Evolutionary conservation across 2,329 filamentous ascomycete species (phyloP).

Genomic region (Aureobasidium melanogenum): DNA sequence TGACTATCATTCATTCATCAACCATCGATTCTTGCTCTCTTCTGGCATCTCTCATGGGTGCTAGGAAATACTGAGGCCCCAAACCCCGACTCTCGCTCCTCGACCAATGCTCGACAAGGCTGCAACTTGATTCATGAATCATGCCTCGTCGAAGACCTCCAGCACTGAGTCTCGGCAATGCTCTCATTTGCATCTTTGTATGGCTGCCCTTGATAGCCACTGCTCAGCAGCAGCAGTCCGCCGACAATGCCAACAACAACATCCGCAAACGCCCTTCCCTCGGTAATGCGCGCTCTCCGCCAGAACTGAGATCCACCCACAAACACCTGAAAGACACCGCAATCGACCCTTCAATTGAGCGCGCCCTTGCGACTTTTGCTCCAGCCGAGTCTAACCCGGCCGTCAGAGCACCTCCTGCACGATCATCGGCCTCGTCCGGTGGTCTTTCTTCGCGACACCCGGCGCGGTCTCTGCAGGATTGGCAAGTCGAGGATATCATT

Average conservation of each 20-base stretch:
- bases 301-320: slow-evolving; percentile 15
- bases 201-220: slow-evolving; percentile 23
- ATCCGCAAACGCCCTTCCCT: slow-evolving; percentile 12
- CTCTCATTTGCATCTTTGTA: slow-evolving; percentile 22
- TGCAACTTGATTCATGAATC: slow-evolving; percentile 17
- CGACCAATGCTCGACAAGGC: neutral
- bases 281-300: slow-evolving; percentile 19
- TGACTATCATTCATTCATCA: neutral
- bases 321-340: slow-evolving; percentile 21
- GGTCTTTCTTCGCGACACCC: slow-evolving; percentile 65
- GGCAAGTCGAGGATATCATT: slow-evolving; percentile 99
- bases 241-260: neutral
- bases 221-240: slow-evolving; percentile 31
- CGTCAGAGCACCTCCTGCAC: slow-evolving; percentile 86
- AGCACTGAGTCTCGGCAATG: slow-evolving; percentile 19
- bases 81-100: neutral
- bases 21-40: neutral
- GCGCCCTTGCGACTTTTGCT: slow-evolving; percentile 97
- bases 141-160: slow-evolving; percentile 25
- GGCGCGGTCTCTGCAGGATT: slow-evolving; percentile 97
- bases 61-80: neutral
- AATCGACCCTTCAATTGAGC: slow-evolving; percentile 53
- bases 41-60: slow-evolving; percentile 7
- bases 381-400: slow-evolving; percentile 64
- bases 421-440: slow-evolving; percentile 49